Evolutionary conservation across 2,329 filamentous ascomycete genomes (phyloP).

Genomic region (Immersiporthe knoxdaviesiana): DNA sequence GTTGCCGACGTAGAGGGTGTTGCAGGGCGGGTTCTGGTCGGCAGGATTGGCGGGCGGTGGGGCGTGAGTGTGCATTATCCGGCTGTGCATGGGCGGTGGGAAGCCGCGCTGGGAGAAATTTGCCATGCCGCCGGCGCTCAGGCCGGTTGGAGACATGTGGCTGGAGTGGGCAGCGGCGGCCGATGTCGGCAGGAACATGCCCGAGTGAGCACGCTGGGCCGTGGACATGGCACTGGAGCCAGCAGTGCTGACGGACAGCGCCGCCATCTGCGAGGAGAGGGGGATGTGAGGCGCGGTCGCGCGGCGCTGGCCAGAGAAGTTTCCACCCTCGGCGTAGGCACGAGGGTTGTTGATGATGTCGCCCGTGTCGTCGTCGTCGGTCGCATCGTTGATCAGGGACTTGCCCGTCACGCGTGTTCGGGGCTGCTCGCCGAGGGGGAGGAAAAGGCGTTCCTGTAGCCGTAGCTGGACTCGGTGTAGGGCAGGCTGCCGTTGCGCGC

Average conservation of each 20-base stretch:
- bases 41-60: constrained; percentile 85
- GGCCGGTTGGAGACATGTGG: constrained; percentile 60
- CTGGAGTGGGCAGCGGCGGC: constrained; percentile 42
- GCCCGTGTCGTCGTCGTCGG: constrained; percentile 69
- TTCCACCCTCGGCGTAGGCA: constrained; percentile 73
- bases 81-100: not conserved
- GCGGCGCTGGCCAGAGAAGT: constrained; percentile 54
- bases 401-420: constrained; percentile 63
- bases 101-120: constrained; percentile 10
- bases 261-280: constrained; percentile 64
- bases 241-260: constrained; percentile 70
- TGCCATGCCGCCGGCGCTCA: constrained; percentile 42
- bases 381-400: constrained; percentile 71
- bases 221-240: constrained; percentile 57
- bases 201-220: constrained; percentile 47
- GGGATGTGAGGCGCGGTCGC: constrained; percentile 74
- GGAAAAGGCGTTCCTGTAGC: constrained; percentile 69
- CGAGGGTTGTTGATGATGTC: constrained; percentile 74
- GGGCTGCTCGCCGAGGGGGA: constrained; percentile 66
- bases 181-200: constrained; percentile 42
- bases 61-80: constrained; percentile 8
- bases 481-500: constrained; percentile 59
- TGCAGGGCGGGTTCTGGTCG: constrained; percentile 96
- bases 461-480: constrained; percentile 58
- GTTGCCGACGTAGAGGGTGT: constrained; percentile 98